Base-by-base conservation (phyloP, 805 yeast genomes). In the Yamadazyma nakazawae region DNA sequence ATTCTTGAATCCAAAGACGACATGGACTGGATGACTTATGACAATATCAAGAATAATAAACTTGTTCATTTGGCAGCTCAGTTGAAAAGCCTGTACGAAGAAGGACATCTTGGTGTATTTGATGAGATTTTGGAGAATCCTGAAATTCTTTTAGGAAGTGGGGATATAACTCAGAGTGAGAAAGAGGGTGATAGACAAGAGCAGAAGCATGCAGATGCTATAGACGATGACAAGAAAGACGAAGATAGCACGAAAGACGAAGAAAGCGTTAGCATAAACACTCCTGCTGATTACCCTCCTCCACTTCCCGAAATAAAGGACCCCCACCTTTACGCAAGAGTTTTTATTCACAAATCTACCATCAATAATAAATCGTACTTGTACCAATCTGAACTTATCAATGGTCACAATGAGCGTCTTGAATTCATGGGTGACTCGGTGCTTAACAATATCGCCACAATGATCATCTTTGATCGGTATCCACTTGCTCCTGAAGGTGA, bases 361-460 rank as follows among this genome's bases (percentile, higher is more conserved):
- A 76, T 84, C 13, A 80, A 83, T 50, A 79, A 78, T 52, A 78
- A 79, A 50, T 62, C 78, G 5, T 80, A 79, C 53, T 62, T 84
- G 40, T 68, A 79, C n/a, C 79, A 75, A 42, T 63, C 67, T 3
- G 92, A 85, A 53, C 69, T 78, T 44, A 68, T 85, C 21, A 68
- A 74, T 43, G 69, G 82, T 2, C 91, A 88, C 56, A 88, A 92
- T 62, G 97, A 91, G 70, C 74, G 97, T 42, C 70, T 90, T 18
- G 98, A 92, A 67, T 92, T 89, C 59, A 68, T 88, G 37, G 98
- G 98, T 13, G 98, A 92, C 67, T 82, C 97, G 0, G 78, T 89
- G 17, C 68, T 92, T 49, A 86, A 88, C 59, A 78, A 77, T 45
- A 70, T 84, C n/a, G 81, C 86, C 45, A 84, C 97, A 0, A 68